Evolutionary conservation across 257 asterid genomes (phyloP), one percentile per base, ranked within the genome.

Genomic region (Coffea eugenioides): DNA sequence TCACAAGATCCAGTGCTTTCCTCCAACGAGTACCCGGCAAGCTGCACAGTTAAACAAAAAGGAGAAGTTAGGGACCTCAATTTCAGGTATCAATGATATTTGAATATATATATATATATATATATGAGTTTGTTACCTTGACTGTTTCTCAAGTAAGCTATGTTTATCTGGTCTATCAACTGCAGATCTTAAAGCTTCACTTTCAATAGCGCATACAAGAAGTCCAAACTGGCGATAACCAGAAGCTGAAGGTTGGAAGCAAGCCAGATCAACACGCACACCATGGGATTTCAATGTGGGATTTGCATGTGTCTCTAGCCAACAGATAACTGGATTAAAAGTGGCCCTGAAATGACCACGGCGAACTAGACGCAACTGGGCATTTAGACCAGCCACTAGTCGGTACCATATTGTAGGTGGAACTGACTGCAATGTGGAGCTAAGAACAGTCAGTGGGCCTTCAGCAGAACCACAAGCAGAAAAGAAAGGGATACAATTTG

Each of bases 351-450:
- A 86, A 85, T 94, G 97, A 48, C 95, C 98, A 25, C 88, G 82
- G 52, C 93, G 93, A 64, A 90, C 98, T 78, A 94, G 83, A 71
- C 98, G 97, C 54, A 94, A 94, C 83, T 92, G 98, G 62, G 97
- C 98, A 84, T 91, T 94, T 78, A 94, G 90, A 84, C 98, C 98
- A 80, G 98, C 98, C 81, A 94, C 94, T 62, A 94, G 85, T 76
- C 97, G 84, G 74, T 92, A 89, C 98, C 97, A 94, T 66, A 87
- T 86, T 71, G 97, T 92, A 45, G 98, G 98, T 70, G 97, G 97
- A 69, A 94, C 90, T 21, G 94, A 90, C 98, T 94, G 92, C 84
- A 89, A 82, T 73, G 61, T 51, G 77, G 72, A 57, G 75, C 59
- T 39, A 88, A 48, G 75, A 77, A 80, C 69, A 71, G 71, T 71